Percentiles rank a stretch among this genome's conserved stretches.
phyloP scores from a whole-genome alignment of 164 flowering plant species.

The Macadamia tetraphylla region DNA sequence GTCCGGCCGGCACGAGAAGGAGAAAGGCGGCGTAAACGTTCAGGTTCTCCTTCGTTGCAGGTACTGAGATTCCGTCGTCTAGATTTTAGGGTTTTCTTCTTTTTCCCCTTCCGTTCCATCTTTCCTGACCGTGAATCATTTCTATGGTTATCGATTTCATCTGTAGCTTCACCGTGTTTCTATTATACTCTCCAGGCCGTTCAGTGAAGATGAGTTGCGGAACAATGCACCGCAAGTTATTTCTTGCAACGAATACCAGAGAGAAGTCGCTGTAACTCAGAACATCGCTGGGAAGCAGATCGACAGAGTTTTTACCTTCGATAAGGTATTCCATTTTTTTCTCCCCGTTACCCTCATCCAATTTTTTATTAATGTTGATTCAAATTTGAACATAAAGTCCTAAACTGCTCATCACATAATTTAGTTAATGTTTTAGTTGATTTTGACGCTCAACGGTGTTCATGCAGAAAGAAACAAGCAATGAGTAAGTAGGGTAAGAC shows the following conservation, averaged over 20 bases:
- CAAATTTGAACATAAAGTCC: no score
- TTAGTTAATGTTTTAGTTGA: no score
- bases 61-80: background rate
- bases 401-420: no score
- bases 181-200: conserved; percentile 3
- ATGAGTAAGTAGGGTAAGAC: no score
- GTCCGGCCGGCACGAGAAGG: conserved; percentile 7
- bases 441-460: no score
- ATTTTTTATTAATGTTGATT: no score
- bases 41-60: conserved; percentile 19
- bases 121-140: background rate
- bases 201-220: background rate
- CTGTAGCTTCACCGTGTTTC: background rate
- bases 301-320: conserved; percentile 52
- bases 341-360: background rate
- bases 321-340: conserved; percentile 27
- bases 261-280: conserved; percentile 40
- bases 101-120: background rate
- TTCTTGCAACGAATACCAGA: background rate
- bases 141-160: background rate
- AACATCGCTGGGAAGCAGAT: conserved; percentile 50
- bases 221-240: conserved; percentile 3
- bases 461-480: no score
- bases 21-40: conserved; percentile 18
- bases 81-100: background rate